phyloP scores from a whole-genome alignment of 1,284 basidiomycete species.

The Lignosus rhinocerotis region DNA sequence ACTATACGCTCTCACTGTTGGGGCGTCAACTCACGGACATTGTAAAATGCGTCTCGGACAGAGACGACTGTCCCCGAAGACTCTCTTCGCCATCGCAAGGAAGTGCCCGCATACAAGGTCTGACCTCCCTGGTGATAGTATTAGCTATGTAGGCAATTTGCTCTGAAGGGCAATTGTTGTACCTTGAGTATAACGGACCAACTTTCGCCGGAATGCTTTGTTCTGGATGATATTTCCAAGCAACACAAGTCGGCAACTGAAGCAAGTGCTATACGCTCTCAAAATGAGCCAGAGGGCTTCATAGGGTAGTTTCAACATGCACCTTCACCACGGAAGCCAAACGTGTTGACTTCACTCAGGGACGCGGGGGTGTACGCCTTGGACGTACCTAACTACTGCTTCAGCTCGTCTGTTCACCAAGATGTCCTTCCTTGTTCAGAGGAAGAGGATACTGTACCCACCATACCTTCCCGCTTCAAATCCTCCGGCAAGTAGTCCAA shows the following conservation, averaged over 20 bases:
- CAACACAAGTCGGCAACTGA: constrained; percentile 76
- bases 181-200: constrained; percentile 81
- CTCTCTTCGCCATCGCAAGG: constrained; percentile 71
- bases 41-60: constrained; percentile 85
- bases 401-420: background rate
- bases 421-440: background rate
- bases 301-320: constrained; percentile 4
- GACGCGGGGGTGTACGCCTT: constrained; percentile 60
- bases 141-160: constrained; percentile 3
- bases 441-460: constrained; percentile 36
- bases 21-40: constrained; percentile 47
- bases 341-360: constrained; percentile 57
- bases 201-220: constrained; percentile 53
- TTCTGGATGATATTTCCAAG: constrained; percentile 78
- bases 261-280: constrained; percentile 66
- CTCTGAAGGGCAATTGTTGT: background rate
- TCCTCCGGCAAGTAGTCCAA: constrained; percentile 55
- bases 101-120: constrained; percentile 68
- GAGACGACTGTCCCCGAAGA: constrained; percentile 75
- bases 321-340: constrained; percentile 93
- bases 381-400: constrained; percentile 55
- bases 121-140: constrained; percentile 53
- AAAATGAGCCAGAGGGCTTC: background rate
- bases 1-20: constrained; percentile 5
- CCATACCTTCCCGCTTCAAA: constrained; percentile 63